Evolutionary conservation across 2,329 filamentous ascomycete species (phyloP), one percentile per base, ranked within the genome.

Genomic region (Fusarium tuaranense): DNA sequence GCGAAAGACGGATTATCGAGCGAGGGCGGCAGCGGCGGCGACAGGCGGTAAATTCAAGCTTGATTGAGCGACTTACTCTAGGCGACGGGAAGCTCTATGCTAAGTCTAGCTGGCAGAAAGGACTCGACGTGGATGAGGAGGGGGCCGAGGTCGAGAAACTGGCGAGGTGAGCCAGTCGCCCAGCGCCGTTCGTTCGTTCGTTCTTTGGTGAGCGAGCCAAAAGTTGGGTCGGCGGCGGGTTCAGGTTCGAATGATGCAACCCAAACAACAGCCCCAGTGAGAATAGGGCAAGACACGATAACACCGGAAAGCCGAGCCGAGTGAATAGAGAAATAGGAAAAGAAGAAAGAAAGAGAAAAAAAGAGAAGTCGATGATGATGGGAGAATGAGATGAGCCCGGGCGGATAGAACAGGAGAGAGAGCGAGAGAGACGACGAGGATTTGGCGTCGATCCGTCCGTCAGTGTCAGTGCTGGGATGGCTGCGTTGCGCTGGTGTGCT

Each of bases 151-250:
- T 68, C 64, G 74, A 78, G 67, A 64, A 72, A 71, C 53, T 59
- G 63, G 66, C 67, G 62, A 76, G 68, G 67, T 64, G 68, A 78
- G 73, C 73, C 71, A 77, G 76, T 73, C 73, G 69, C 74, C 68
- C 76, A 78, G 68, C 69, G 74, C 73, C 68, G 65, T 71, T 75
- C 68, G 73, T 68, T 39, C 38, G 38, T 41, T 48, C 20, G 44
- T 46, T 22, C 20, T 22, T 48, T 25, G 14, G 44, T 25, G 44
- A 48, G 44, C 22, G 74, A 77, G 68, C 73, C 71, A 75, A 78
- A 70, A 61, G 70, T 68, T 69, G 63, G 69, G 27, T 55, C 41
- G 20, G 20, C 48, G 48, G 30, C 27, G 25, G 48, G 25, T 46
- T 71, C 32, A 51, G 44, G 68, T 66, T 69, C 70, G 46, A 65